phyloP scores from a whole-genome alignment of 495 filamentous ascomycete species.

The Sphaerosporella brunnea region DNA sequence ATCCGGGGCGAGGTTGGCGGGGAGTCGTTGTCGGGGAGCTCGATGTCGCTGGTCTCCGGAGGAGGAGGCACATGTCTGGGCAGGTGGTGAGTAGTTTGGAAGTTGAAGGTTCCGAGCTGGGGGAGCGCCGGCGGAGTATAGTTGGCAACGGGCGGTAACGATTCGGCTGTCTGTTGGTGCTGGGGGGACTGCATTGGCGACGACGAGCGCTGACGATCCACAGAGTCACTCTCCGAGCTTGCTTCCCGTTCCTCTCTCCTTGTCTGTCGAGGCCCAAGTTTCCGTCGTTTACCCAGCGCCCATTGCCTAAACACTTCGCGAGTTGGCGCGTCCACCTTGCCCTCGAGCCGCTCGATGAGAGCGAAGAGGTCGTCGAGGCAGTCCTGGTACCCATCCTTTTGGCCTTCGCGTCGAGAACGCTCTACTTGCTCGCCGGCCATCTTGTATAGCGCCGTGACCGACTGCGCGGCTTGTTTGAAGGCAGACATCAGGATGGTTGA shows the following conservation, averaged over 20 bases:
- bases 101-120: slow-evolving; percentile 8
- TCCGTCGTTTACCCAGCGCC: slow-evolving; percentile 21
- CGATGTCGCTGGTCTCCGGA: slow-evolving; percentile 12
- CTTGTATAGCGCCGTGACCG: slow-evolving; percentile 92
- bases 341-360: slow-evolving; percentile 50
- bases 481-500: slow-evolving; percentile 51
- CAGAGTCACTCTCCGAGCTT: slow-evolving; percentile 9
- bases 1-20: slow-evolving; percentile 19
- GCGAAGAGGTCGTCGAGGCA: slow-evolving; percentile 74
- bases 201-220: slow-evolving; percentile 8
- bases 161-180: background rate
- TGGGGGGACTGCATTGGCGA: slow-evolving; percentile 8
- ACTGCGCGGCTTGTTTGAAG: slow-evolving; percentile 82
- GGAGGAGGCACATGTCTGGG: background rate
- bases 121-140: slow-evolving; percentile 6
- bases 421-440: slow-evolving; percentile 58
- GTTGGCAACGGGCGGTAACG: background rate
- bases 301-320: slow-evolving; percentile 21
- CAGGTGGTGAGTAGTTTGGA: slow-evolving; percentile 6
- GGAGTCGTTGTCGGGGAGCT: slow-evolving; percentile 16
- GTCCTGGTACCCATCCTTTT: slow-evolving; percentile 73
- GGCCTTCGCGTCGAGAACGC: slow-evolving; percentile 31
- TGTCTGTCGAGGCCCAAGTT: slow-evolving; percentile 2
- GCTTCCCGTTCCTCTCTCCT: slow-evolving; percentile 16
- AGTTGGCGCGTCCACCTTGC: slow-evolving; percentile 14